A percentile compares a stretch with the other conserved stretches of the same genome.
Conservation (phyloP, 768 basidiomycete species). For the Lepiota subincarnata region DNA sequence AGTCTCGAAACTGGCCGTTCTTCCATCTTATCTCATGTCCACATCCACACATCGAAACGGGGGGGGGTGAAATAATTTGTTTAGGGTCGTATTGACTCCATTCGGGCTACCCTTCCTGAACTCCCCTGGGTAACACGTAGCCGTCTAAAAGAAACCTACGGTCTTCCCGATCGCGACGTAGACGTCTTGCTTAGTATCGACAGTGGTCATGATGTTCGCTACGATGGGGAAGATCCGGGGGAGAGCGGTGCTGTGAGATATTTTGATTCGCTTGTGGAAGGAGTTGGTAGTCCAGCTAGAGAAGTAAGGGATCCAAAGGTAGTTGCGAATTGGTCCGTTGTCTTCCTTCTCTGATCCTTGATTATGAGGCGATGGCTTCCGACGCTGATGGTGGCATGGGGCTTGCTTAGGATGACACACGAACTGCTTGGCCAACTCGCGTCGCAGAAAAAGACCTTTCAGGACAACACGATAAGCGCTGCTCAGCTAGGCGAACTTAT, state of each 20-base stretch:
- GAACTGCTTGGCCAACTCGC: slow-evolving; percentile 80
- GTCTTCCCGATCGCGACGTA: slow-evolving; percentile 57
- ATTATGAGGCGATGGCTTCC: not conserved
- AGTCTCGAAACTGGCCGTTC: not conserved
- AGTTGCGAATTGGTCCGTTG: slow-evolving; percentile 78
- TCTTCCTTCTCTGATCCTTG: not conserved
- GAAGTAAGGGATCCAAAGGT: slow-evolving; percentile 55
- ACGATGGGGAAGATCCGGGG: slow-evolving; percentile 45
- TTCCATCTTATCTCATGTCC: not conserved
- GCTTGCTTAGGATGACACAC: slow-evolving; percentile 70
- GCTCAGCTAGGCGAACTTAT: slow-evolving; percentile 73
- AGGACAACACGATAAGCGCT: slow-evolving; percentile 54
- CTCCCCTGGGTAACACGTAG: slow-evolving; percentile 62
- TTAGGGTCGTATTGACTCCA: slow-evolving; percentile 57
- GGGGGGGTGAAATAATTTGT: not conserved
- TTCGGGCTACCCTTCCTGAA: slow-evolving; percentile 61
- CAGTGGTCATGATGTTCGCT: slow-evolving; percentile 54
- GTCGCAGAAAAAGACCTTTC: slow-evolving; percentile 48
- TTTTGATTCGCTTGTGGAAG: slow-evolving; percentile 68
- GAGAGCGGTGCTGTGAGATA: slow-evolving; percentile 52
- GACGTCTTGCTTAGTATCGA: slow-evolving; percentile 77
- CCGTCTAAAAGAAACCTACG: slow-evolving; percentile 48
- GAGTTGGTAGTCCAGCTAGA: slow-evolving; percentile 7
- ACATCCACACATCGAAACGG: too few relatives aligned
- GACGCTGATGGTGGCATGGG: not conserved